Conservation (phyloP, 2,329 filamentous ascomycete species). For the Beauveria sp. region DNA sequence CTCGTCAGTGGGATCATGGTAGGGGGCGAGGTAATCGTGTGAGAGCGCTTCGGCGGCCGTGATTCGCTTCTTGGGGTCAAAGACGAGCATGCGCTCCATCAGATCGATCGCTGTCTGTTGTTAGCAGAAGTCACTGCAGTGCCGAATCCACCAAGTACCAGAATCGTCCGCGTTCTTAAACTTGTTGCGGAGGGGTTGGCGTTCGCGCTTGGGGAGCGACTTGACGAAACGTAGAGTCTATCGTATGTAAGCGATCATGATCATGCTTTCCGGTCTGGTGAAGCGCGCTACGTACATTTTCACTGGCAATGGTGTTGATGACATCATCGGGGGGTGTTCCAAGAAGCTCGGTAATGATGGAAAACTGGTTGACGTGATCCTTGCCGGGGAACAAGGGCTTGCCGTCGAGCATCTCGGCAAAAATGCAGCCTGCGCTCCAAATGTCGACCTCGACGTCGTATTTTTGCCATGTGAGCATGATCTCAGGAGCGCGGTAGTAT, state of each 20-base stretch:
- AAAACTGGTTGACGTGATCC: slow-evolving; percentile 99
- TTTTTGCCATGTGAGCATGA: slow-evolving; percentile 99
- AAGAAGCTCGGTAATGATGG: slow-evolving; percentile 95
- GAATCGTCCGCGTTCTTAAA: slow-evolving; percentile 90
- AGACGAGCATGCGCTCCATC: slow-evolving; percentile 94
- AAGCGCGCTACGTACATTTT: slow-evolving; percentile 62
- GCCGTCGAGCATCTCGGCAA: slow-evolving; percentile 97
- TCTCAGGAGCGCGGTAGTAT: slow-evolving; percentile 98
- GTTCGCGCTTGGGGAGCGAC: slow-evolving; percentile 88
- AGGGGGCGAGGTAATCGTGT: slow-evolving; percentile 90
- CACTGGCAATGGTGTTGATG: slow-evolving; percentile 96
- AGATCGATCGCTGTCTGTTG: slow-evolving; percentile 73
- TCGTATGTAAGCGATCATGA: background rate
- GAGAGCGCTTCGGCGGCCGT: slow-evolving; percentile 78
- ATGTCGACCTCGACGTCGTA: slow-evolving; percentile 99
- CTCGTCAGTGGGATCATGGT: slow-evolving; percentile 96
- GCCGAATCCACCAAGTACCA: slow-evolving; percentile 45
- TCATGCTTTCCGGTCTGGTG: slow-evolving; percentile 14
- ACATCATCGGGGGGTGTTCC: slow-evolving; percentile 97
- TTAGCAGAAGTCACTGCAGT: background rate
- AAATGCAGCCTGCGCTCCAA: slow-evolving; percentile 98
- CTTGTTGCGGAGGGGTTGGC: slow-evolving; percentile 77
- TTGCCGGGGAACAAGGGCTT: slow-evolving; percentile 98
- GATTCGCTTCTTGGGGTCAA: slow-evolving; percentile 94
- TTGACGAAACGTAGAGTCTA: slow-evolving; percentile 95